phyloP scores from a whole-genome alignment of 108 stramenopile genomes.

The Hondaea fermentalgiana region DNA sequence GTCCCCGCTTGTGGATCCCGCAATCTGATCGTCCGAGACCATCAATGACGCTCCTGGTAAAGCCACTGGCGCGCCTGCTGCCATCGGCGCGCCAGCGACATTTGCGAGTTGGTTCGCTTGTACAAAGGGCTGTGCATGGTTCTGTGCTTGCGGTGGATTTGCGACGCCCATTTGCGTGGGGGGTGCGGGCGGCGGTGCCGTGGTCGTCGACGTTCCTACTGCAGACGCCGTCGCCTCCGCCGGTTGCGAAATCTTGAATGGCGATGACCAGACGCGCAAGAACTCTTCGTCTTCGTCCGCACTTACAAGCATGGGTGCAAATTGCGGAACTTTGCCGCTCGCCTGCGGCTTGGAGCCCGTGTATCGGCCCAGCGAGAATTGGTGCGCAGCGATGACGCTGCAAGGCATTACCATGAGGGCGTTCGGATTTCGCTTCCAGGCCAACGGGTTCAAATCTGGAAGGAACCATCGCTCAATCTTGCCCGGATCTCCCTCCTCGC shows the following conservation, averaged over 20 bases:
- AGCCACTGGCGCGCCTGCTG: no score
- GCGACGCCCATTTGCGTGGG: no score
- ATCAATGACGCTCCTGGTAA: no score
- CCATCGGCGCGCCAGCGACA: no score
- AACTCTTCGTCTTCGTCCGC: background rate
- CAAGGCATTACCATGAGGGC: background rate
- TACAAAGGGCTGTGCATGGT: no score
- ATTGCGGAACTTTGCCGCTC: background rate
- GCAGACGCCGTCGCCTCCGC: background rate
- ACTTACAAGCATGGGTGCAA: background rate
- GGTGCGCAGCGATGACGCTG: background rate
- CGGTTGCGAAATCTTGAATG: background rate
- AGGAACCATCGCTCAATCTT: background rate
- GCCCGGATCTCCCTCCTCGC: background rate
- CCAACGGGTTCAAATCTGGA: background rate
- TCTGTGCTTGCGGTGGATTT: no score
- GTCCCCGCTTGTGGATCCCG: background rate
- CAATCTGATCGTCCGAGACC: background rate
- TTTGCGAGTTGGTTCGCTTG: no score
- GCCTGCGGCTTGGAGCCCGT: background rate
- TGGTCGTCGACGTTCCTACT: background rate
- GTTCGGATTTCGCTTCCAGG: background rate
- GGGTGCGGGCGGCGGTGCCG: no score
- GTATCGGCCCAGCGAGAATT: background rate
- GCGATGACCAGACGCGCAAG: background rate